Evolutionary conservation across 345 rosid genomes (phyloP), one percentile per base, ranked within the genome.

Genomic region (Psidium guajava): DNA sequence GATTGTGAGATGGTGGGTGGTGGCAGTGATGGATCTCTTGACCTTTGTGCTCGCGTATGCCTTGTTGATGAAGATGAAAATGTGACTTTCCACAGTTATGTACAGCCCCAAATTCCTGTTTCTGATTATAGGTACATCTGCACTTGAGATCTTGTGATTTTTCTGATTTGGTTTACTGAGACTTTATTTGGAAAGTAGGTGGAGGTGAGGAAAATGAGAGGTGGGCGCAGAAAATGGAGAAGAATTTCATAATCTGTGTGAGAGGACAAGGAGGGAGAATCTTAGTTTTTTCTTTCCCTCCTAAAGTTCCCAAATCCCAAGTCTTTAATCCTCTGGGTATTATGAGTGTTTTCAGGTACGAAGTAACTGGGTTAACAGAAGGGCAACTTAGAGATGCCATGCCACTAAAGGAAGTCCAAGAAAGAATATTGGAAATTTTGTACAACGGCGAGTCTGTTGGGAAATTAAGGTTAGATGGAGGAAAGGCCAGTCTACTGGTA

Each of bases 1-100:
- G 98, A 92, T 89, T 94, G 96, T 85, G 94, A 93, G 90, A 93
- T 94, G 96, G 98, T 96, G 49, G 96, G 94, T 85, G 92, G 94
- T 61, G 98, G 96, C 83, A 88, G 28, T 36, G 94, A 94, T 85
- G 95, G 93, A 58, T 85, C 94, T 51, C 44, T 87, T 49, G 89
- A 92, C 86, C 85, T 93, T 51, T 96, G 98, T 83, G 96, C 94
- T 87, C 87, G 92, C 32, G 91, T 94, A 82, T 94, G 95, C 86
- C 88, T 96, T 52, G 89, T 96, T 87, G 98, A 93, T 82, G 94
- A 93, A 89, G 90, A 91, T 86, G 98, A 94, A 86, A 92, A 94
- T 87, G 82, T 92, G 27, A 86, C 95, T 86, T 83, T 93, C 83
- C 91, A 91, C 82, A 86, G 94, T 49, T 92, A 89, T 87, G 92